A percentile compares a stretch with the other conserved stretches of the same genome.
These are phyloP conservation scores for Dalbergia cultrata DNA, from an alignment of 306 rosid species.

Conservation along the genomic window DNA sequence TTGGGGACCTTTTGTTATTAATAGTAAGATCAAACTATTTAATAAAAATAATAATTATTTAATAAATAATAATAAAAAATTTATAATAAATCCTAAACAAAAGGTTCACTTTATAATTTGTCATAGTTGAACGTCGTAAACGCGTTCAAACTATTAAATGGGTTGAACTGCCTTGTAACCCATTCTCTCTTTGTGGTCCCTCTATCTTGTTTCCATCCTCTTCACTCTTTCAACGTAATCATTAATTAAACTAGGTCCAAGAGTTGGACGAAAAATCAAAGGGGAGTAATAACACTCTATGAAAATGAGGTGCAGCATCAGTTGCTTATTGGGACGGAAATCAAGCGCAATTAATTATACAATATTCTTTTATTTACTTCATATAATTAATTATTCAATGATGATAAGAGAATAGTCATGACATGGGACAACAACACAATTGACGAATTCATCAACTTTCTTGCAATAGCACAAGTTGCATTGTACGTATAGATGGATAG, in stretches of 20 bases:
- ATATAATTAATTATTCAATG: not conserved
- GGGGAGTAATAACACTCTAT: not conserved
- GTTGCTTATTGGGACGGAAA: not conserved
- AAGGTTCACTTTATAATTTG: no score
- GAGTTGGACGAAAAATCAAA: not conserved
- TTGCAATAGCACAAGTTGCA: not conserved
- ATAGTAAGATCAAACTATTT: no score
- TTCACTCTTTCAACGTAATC: not conserved
- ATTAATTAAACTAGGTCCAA: not conserved
- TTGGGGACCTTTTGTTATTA: no score
- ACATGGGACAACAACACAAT: not conserved
- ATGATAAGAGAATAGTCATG: constrained; percentile 1
- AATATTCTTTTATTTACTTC: not conserved
- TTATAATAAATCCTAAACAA: no score
- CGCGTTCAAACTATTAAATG: constrained; percentile 49
- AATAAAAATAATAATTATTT: no score
- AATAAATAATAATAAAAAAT: no score
- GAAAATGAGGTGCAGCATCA: not conserved
- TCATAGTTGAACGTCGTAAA: not conserved
- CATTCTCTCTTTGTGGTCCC: constrained; percentile 42
- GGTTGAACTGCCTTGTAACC: not conserved
- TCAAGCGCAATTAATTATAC: not conserved
- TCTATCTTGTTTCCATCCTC: not conserved
- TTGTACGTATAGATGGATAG: not conserved
- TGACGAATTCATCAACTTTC: constrained; percentile 14